Evolutionary conservation across 345 rosid species (phyloP).

Genomic region (Nasturtium officinale): DNA sequence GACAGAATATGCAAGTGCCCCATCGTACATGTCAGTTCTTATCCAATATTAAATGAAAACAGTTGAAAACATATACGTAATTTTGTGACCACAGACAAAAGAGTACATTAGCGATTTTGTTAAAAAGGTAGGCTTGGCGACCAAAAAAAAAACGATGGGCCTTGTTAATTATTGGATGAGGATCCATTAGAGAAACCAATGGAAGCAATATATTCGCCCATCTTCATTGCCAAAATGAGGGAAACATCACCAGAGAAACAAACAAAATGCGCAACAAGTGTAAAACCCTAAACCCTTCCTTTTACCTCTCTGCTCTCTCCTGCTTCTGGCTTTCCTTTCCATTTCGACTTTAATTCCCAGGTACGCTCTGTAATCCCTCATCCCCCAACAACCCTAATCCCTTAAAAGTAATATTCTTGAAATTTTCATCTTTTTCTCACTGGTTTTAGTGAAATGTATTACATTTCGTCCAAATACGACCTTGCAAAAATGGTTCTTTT

Average conservation of each 20-base stretch:
- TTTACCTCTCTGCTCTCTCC: constrained; percentile 5
- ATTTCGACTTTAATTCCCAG: constrained; percentile 19
- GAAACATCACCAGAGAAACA: neutral
- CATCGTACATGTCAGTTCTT: no score
- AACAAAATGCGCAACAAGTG: neutral
- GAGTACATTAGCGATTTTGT: no score
- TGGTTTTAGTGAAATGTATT: constrained; percentile 18
- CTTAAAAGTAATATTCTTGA: neutral
- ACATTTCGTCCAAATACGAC: constrained; percentile 11
- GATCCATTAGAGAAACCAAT: neutral
- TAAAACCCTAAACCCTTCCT: constrained; percentile 30
- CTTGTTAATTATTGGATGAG: neutral
- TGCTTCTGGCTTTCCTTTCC: constrained; percentile 2
- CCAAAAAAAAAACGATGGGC: no score
- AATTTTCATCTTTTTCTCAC: neutral
- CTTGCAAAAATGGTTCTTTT: neutral
- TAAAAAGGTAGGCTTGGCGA: no score
- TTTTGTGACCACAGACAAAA: no score
- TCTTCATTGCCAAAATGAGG: neutral
- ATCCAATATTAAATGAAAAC: neutral
- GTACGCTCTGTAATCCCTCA: constrained; percentile 12
- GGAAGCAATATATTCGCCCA: neutral
- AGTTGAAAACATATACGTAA: neutral
- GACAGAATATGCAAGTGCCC: no score
- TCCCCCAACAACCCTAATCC: neutral